A percentile compares a stretch with the other conserved stretches of the same genome.
phyloP scores from a whole-genome alignment of 2,329 filamentous ascomycete genomes.

The Byssothecium circinans region DNA sequence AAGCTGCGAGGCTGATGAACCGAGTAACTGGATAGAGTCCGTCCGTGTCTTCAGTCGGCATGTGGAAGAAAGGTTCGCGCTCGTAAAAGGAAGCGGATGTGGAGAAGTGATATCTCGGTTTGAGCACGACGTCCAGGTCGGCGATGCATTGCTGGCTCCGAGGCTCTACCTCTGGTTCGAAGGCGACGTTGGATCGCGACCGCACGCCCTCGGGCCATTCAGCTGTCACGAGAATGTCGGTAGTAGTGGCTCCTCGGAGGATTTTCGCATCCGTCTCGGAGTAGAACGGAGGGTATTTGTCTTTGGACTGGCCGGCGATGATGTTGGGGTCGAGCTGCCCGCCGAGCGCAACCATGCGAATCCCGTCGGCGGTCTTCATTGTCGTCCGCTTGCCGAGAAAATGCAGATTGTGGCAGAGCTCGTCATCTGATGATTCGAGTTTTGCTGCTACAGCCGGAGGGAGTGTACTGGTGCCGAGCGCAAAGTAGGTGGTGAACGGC shows the following conservation, averaged over 20 bases:
- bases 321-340: slow-evolving; percentile 68
- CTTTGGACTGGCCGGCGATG: slow-evolving; percentile 65
- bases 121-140: slow-evolving; percentile 75
- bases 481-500: slow-evolving; percentile 88
- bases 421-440: slow-evolving; percentile 67
- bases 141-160: slow-evolving; percentile 68
- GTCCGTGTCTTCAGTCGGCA: slow-evolving; percentile 51
- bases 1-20: slow-evolving; percentile 86
- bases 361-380: slow-evolving; percentile 85
- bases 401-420: slow-evolving; percentile 86
- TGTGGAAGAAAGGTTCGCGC: slow-evolving; percentile 86
- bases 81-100: slow-evolving; percentile 76
- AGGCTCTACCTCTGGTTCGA: slow-evolving; percentile 59
- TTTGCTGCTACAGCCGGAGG: slow-evolving; percentile 71
- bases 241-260: slow-evolving; percentile 72
- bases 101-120: slow-evolving; percentile 90
- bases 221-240: slow-evolving; percentile 85
- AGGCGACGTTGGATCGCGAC: slow-evolving; percentile 64
- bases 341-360: slow-evolving; percentile 84
- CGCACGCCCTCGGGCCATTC: slow-evolving; percentile 80
- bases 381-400: slow-evolving; percentile 82
- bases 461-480: slow-evolving; percentile 72
- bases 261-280: slow-evolving; percentile 74
- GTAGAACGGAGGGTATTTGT: slow-evolving; percentile 77
- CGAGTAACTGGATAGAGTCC: slow-evolving; percentile 69